A percentile compares a stretch with the other conserved stretches of the same genome.
These are phyloP conservation scores for Candida pini DNA, from an alignment of 805 yeast genomes.

Conservation along the genomic window DNA sequence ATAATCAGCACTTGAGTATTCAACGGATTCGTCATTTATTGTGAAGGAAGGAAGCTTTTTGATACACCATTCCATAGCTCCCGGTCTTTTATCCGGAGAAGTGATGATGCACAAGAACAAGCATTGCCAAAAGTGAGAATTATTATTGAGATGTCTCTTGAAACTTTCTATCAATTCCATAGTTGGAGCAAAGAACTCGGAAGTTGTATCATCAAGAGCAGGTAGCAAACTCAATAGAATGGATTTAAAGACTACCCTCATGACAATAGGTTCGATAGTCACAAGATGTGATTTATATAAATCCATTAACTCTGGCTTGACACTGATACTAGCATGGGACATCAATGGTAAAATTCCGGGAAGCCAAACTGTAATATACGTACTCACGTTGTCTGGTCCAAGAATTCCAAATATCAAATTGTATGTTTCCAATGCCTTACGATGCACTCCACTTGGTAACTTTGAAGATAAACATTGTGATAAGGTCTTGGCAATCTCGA, in stretches of 20 bases:
- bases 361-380: slow-evolving; percentile 69
- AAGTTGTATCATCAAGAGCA: slow-evolving; percentile 88
- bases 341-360: slow-evolving; percentile 90
- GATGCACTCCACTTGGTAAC: slow-evolving; percentile 94
- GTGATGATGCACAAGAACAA: slow-evolving; percentile 70
- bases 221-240: slow-evolving; percentile 70
- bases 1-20: slow-evolving; percentile 1
- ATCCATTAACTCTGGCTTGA: slow-evolving; percentile 70
- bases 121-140: slow-evolving; percentile 82
- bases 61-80: slow-evolving; percentile 75
- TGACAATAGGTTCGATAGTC: slow-evolving; percentile 39
- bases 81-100: slow-evolving; percentile 74
- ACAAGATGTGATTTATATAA: slow-evolving; percentile 54
- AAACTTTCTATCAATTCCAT: slow-evolving; percentile 56
- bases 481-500: slow-evolving; percentile 62
- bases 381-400: slow-evolving; percentile 47
- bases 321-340: slow-evolving; percentile 83
- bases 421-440: slow-evolving; percentile 77
- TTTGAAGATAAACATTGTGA: slow-evolving; percentile 75
- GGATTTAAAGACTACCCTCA: slow-evolving; percentile 61
- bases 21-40: slow-evolving; percentile 5
- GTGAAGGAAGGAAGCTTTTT: slow-evolving; percentile 58
- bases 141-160: slow-evolving; percentile 52
- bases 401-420: slow-evolving; percentile 61
- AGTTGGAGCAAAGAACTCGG: slow-evolving; percentile 68